Percentiles rank a stretch among this genome's conserved stretches.
These are phyloP conservation scores for Sarocladiaceae sp. DNA, from an alignment of 2,329 filamentous ascomycete species.

Conservation along the genomic window DNA sequence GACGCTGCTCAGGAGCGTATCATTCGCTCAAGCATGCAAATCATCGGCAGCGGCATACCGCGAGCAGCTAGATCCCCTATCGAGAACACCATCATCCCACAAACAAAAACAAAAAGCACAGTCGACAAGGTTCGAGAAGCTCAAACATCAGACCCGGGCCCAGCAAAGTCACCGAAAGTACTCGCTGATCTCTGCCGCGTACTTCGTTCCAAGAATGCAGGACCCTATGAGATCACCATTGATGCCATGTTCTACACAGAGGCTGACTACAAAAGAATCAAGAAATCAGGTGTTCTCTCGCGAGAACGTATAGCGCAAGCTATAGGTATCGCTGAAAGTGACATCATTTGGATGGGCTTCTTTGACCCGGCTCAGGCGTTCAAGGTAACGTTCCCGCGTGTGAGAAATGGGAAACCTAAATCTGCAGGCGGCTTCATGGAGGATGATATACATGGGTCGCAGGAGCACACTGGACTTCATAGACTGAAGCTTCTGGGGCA, in stretches of 20 bases:
- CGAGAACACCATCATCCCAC: too few species aligned
- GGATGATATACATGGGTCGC: slow-evolving; percentile 25
- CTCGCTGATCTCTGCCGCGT: slow-evolving; percentile 31
- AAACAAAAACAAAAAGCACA: too few species aligned
- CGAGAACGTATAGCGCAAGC: not conserved
- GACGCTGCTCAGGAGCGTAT: too few species aligned
- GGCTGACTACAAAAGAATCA: slow-evolving; percentile 28
- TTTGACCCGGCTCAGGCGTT: slow-evolving; percentile 43
- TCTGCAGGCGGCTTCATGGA: slow-evolving; percentile 25
- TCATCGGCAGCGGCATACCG: not conserved
- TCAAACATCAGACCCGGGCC: too few species aligned
- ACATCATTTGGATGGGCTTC: slow-evolving; percentile 32
- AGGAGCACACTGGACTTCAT: slow-evolving; percentile 21
- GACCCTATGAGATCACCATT: slow-evolving; percentile 45
- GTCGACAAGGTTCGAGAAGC: too few species aligned
- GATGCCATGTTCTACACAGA: slow-evolving; percentile 41
- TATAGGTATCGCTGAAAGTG: not conserved
- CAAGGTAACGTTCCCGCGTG: slow-evolving; percentile 35
- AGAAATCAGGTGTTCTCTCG: slow-evolving; percentile 29
- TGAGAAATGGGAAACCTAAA: slow-evolving; percentile 12
- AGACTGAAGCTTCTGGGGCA: slow-evolving; percentile 7
- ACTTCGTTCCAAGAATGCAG: slow-evolving; percentile 43
- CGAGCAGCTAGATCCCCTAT: too few species aligned
- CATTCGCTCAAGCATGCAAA: not conserved
- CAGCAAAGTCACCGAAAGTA: too few species aligned